Evolutionary conservation across 306 rosid genomes (phyloP).

Genomic region (Erythrophleum fordii): DNA sequence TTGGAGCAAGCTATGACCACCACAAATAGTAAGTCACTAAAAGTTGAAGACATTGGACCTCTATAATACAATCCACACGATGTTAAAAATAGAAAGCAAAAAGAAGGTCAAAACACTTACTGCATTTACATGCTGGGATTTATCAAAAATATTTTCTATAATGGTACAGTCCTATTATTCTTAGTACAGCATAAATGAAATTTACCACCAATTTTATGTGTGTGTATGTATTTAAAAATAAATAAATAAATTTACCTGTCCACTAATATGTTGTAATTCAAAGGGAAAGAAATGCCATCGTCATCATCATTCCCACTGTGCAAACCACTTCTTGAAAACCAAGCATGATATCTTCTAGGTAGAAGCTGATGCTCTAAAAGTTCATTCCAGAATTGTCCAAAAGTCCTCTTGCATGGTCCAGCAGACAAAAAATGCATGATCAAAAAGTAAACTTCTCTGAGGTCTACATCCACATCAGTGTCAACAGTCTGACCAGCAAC

Average conservation of each 20-base stretch:
- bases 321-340: conserved; percentile 74
- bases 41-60: conserved; percentile 13
- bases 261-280: conserved; percentile 60
- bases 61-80: conserved; percentile 18
- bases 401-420: conserved; percentile 82
- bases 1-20: conserved; percentile 19
- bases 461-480: conserved; percentile 66
- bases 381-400: conserved; percentile 64
- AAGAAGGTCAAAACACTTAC: conserved; percentile 6
- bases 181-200: not conserved
- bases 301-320: conserved; percentile 48
- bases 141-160: conserved; percentile 12
- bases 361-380: conserved; percentile 81
- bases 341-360: conserved; percentile 92
- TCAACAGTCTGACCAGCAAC: conserved; percentile 41
- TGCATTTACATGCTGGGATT: conserved; percentile 15
- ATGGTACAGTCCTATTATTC: not conserved
- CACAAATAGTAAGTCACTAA: conserved; percentile 5
- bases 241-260: too few species aligned
- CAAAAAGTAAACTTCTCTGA: conserved; percentile 77
- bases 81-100: conserved; percentile 13
- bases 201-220: not conserved
- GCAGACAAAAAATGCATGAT: conserved; percentile 79
- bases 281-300: conserved; percentile 72
- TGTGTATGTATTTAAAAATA: not conserved